phyloP scores from a whole-genome alignment of 495 filamentous ascomycete species.

The Xylaria venustula region DNA sequence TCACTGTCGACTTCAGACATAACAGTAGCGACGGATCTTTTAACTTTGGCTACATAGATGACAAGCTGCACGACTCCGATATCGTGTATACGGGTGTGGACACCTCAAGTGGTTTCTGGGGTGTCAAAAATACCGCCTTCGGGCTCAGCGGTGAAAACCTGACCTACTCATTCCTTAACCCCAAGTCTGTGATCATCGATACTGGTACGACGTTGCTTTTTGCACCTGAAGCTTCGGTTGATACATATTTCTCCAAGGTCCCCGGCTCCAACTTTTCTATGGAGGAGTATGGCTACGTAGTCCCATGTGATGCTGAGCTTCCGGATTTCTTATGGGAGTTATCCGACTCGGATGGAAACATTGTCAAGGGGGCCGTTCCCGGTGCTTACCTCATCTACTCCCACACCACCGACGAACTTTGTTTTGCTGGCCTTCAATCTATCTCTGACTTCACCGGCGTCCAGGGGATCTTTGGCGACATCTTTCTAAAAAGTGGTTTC shows the following conservation, averaged over 20 bases:
- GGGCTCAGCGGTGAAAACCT: conserved; percentile 52
- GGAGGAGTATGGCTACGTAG: conserved; percentile 59
- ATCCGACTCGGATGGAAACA: conserved; percentile 58
- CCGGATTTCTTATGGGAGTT: conserved; percentile 54
- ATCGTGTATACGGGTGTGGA: conserved; percentile 63
- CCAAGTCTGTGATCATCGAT: conserved; percentile 69
- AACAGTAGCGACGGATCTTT: conserved; percentile 66
- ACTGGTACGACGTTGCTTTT: conserved; percentile 73
- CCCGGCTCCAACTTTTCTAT: conserved; percentile 57
- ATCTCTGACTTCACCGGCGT: conserved; percentile 35
- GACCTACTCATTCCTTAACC: conserved; percentile 41
- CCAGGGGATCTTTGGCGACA: conserved; percentile 67
- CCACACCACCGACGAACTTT: conserved; percentile 49
- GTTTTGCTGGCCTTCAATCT: conserved; percentile 72
- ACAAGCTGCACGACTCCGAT: conserved; percentile 47
- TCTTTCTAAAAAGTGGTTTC: conserved; percentile 73
- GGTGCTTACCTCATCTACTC: conserved; percentile 68
- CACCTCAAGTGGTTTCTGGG: conserved; percentile 65
- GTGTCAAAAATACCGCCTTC: conserved; percentile 51
- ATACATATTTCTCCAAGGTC: conserved; percentile 64
- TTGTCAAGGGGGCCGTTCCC: conserved; percentile 58
- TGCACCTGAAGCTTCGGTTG: conserved; percentile 57
- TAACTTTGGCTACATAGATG: conserved; percentile 74
- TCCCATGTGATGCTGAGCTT: conserved; percentile 57
- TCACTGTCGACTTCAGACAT: conserved; percentile 67